phyloP scores from a whole-genome alignment of 2,329 filamentous ascomycete genomes.

The Sporothrix globosa region DNA sequence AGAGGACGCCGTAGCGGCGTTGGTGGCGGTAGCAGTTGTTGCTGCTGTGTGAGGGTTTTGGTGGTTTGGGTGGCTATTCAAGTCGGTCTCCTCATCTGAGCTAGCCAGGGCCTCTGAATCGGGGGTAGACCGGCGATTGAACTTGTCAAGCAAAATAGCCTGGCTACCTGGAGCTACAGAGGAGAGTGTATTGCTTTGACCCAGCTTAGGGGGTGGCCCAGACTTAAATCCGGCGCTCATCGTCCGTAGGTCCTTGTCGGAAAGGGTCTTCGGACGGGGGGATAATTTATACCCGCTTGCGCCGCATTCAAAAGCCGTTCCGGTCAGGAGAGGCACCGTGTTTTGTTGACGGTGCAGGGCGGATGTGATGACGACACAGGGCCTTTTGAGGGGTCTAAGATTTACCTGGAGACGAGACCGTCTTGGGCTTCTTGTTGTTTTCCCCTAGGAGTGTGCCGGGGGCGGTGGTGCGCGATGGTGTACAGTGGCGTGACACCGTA shows the following conservation, averaged over 20 bases:
- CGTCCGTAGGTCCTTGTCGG: conserved; percentile 38
- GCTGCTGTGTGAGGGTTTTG: background rate
- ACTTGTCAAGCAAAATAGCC: conserved; percentile 71
- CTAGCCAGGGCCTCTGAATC: conserved; percentile 93
- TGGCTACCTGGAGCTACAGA: conserved; percentile 60
- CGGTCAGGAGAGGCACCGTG: conserved; percentile 22
- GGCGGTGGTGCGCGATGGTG: background rate
- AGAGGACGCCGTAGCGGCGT: conserved; percentile 39
- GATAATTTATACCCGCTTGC: conserved; percentile 11
- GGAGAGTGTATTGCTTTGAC: conserved; percentile 49
- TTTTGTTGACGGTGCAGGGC: conserved; percentile 3
- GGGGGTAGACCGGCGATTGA: conserved; percentile 82
- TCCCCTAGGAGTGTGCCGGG: background rate
- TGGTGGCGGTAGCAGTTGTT: conserved; percentile 7
- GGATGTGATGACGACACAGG: background rate
- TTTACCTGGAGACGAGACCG: background rate
- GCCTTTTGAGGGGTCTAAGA: conserved; percentile 2
- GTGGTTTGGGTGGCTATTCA: conserved; percentile 55
- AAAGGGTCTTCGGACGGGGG: conserved; percentile 18
- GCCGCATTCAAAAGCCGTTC: conserved; percentile 33
- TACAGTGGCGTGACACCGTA: conserved; percentile 30
- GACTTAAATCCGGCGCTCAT: conserved; percentile 61
- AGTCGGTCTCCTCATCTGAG: conserved; percentile 87
- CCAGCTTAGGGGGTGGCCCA: conserved; percentile 56
- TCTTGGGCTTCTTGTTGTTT: background rate